A percentile compares a stretch with the other conserved stretches of the same genome.
phyloP scores from a whole-genome alignment of 352 stramenopile species.

The Phytophthora lateralis region DNA sequence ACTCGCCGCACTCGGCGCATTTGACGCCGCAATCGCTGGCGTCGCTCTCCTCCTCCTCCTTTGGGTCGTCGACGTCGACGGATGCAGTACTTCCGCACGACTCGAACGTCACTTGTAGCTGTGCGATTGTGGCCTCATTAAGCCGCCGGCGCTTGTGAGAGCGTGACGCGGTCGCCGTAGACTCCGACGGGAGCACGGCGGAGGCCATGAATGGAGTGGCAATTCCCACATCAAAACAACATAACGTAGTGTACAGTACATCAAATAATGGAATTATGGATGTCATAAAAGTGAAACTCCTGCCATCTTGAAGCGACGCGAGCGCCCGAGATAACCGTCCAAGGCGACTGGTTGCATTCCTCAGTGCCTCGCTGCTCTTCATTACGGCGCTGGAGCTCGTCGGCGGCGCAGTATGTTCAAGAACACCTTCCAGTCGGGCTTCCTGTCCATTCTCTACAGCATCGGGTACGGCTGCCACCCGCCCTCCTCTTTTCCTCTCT shows the following conservation, averaged over 20 bases:
- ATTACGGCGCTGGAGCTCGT: not conserved
- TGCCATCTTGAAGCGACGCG: constrained; percentile 24
- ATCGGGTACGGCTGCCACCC: constrained; percentile 80
- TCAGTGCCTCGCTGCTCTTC: not conserved
- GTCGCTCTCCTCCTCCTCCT: constrained; percentile 5
- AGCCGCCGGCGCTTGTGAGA: constrained; percentile 22
- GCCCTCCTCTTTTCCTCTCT: not conserved
- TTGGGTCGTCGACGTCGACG: not conserved
- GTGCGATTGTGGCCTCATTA: not conserved
- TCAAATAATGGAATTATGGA: not conserved
- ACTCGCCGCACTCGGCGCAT: constrained; percentile 29
- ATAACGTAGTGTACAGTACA: too few relatives aligned
- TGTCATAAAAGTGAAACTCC: constrained; percentile 12
- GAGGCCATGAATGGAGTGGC: constrained; percentile 14
- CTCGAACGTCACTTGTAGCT: not conserved
- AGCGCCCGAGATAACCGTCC: constrained; percentile 15
- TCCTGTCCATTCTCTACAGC: constrained; percentile 98
- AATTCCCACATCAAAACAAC: too few relatives aligned
- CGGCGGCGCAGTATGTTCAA: constrained; percentile 89
- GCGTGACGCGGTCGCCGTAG: not conserved
- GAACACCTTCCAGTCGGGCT: constrained; percentile 98
- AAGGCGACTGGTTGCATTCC: not conserved
- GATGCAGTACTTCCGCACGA: not conserved
- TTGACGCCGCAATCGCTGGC: not conserved
- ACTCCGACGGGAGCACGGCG: constrained; percentile 7